Evolutionary conservation across 495 filamentous ascomycete genomes (phyloP).

Genomic region (Daldinia caldariorum): DNA sequence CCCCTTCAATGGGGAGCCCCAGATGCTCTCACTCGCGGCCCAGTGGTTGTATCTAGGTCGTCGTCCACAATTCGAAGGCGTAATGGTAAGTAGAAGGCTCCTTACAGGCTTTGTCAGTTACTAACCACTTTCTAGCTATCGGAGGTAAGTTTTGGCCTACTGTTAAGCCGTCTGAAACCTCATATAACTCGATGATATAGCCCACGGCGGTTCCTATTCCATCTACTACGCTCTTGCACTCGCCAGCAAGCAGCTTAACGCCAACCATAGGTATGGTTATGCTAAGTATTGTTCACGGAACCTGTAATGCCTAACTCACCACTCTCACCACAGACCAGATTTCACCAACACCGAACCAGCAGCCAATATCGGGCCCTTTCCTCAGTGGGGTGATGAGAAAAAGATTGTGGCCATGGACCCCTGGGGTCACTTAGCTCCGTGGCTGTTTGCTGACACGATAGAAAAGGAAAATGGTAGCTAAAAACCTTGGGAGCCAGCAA

Average conservation of each 20-base stretch:
- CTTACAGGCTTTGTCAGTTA: conserved; percentile 7
- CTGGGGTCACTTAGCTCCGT: conserved; percentile 87
- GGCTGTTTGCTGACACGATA: conserved; percentile 76
- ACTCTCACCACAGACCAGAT: conserved; percentile 67
- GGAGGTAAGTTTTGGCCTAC: conserved; percentile 54
- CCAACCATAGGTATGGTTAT: conserved; percentile 70
- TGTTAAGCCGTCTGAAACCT: background rate
- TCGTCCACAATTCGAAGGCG: conserved; percentile 80
- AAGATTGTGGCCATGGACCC: conserved; percentile 99
- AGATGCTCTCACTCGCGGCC: conserved; percentile 79
- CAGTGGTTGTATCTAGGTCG: conserved; percentile 87
- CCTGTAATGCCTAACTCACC: conserved; percentile 18
- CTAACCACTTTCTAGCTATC: conserved; percentile 50
- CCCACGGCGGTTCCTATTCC: conserved; percentile 96
- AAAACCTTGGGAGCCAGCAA: background rate
- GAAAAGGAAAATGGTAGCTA: conserved; percentile 66
- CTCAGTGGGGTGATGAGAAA: conserved; percentile 87
- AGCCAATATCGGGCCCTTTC: conserved; percentile 84
- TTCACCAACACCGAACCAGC: conserved; percentile 96
- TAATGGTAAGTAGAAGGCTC: conserved; percentile 70
- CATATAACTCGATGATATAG: conserved; percentile 51
- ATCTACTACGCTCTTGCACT: conserved; percentile 96
- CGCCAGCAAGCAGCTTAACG: conserved; percentile 85
- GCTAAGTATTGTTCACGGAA: background rate
- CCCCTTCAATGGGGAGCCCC: conserved; percentile 86